Conservation (phyloP, 306 rosid species). For the Prunus padus region DNA sequence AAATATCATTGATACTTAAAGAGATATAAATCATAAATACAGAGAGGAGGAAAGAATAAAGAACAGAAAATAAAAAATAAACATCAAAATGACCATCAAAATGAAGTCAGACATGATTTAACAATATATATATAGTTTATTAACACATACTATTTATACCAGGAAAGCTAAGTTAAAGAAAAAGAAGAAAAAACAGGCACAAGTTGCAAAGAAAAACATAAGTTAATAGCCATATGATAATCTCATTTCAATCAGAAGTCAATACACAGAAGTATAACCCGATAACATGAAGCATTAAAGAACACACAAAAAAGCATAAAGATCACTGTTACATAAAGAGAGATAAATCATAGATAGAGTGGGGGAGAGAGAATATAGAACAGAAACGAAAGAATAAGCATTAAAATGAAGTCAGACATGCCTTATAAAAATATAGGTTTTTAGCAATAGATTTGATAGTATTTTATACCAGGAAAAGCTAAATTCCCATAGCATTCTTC, state of each 20-base stretch:
- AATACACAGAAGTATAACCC: not conserved
- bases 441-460: not conserved
- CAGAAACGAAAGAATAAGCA: not conserved
- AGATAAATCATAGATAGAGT: not conserved
- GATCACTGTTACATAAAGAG: not conserved
- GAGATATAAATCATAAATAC: too few relatives aligned
- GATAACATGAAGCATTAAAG: not conserved
- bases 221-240: not conserved
- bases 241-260: not conserved
- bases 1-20: not conserved
- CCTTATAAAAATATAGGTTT: not conserved
- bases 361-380: not conserved
- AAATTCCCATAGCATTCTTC: not conserved
- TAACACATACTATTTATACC: not conserved
- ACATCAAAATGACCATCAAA: not conserved
- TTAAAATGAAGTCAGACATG: not conserved
- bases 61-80: too few relatives aligned
- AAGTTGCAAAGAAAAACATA: not conserved
- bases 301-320: not conserved
- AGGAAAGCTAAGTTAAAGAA: not conserved
- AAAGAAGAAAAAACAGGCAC: too few relatives aligned
- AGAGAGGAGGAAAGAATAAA: not conserved
- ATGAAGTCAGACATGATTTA: not conserved
- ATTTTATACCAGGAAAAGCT: not conserved
- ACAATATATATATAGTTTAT: not conserved